Percentiles rank a stretch among this genome's conserved stretches.
Conservation (phyloP, 1,139 yeast species). For the Dujonia santamariae region DNA sequence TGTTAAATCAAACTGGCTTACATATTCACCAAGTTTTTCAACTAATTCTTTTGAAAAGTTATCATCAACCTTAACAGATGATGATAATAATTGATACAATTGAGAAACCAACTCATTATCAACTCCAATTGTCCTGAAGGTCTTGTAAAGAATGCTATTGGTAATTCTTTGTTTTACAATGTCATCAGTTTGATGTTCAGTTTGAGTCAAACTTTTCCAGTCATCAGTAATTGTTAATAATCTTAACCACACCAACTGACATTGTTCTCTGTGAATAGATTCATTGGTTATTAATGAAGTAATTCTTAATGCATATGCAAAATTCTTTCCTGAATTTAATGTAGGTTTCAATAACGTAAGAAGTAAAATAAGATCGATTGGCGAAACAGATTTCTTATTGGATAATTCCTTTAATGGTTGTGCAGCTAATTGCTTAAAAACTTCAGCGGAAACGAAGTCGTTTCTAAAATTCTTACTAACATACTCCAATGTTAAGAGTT, state of each 20-base stretch:
- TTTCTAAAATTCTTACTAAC: conserved; percentile 22
- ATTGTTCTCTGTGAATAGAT: conserved; percentile 17
- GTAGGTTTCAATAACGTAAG: conserved; percentile 51
- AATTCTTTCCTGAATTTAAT: conserved; percentile 20
- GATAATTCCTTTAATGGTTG: conserved; percentile 36
- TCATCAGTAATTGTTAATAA: conserved; percentile 54
- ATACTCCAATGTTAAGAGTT: conserved; percentile 15
- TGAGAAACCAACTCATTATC: conserved; percentile 13
- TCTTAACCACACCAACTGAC: conserved; percentile 59
- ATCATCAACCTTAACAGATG: conserved; percentile 1
- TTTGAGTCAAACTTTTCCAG: conserved; percentile 46
- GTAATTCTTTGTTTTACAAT: conserved; percentile 36
- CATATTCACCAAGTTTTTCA: conserved; percentile 6
- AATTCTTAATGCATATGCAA: conserved; percentile 34
- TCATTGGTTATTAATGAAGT: conserved; percentile 30
- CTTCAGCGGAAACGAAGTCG: conserved; percentile 13
- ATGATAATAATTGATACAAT: conserved; percentile 8
- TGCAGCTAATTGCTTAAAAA: conserved; percentile 18
- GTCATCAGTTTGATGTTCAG: conserved; percentile 43
- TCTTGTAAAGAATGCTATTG: conserved; percentile 46
- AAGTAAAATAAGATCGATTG: conserved; percentile 51
- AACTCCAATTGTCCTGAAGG: conserved; percentile 24
- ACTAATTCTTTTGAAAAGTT: neutral
- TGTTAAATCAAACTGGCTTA: conserved; percentile 19
- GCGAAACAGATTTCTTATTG: conserved; percentile 36